Evolutionary conservation across 495 filamentous ascomycete genomes (phyloP).

Genomic region (Podospora pseudopauciseta): DNA sequence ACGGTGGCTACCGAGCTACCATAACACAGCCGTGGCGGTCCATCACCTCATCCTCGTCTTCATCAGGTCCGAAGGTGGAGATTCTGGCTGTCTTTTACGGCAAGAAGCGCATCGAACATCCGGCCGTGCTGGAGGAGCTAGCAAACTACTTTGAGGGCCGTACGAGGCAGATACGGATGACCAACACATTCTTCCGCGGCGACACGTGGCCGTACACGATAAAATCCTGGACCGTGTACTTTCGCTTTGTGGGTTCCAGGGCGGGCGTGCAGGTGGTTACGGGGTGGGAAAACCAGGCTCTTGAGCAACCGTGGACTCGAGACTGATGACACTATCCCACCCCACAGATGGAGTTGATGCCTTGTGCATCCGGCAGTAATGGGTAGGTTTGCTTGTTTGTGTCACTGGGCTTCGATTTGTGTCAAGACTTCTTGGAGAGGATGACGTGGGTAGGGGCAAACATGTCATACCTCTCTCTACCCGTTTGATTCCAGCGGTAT

Average conservation of each 20-base stretch:
- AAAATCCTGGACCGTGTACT: conserved; percentile 31
- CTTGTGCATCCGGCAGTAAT: not conserved
- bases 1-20: not conserved
- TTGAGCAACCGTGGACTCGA: conserved; percentile 28
- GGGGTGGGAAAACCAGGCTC: conserved; percentile 30
- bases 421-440: too few relatives aligned
- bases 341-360: not conserved
- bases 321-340: conserved; percentile 1
- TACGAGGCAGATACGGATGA: conserved; percentile 28
- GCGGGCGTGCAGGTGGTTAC: conserved; percentile 25
- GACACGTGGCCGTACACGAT: conserved; percentile 25
- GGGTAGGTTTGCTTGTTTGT: not conserved
- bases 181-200: conserved; percentile 24
- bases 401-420: not conserved
- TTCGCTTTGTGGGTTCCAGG: conserved; percentile 24
- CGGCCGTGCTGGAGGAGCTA: conserved; percentile 25
- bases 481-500: not conserved
- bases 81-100: conserved; percentile 29
- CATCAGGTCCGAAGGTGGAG: conserved; percentile 17
- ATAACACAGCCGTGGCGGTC: conserved; percentile 16
- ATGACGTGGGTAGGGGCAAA: not conserved
- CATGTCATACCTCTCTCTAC: not conserved
- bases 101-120: conserved; percentile 20
- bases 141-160: conserved; percentile 24
- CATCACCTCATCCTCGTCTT: conserved; percentile 1